Percentiles rank a stretch among this genome's conserved stretches.
Evolutionary conservation across 805 yeast species (phyloP).

Genomic region (Zygosaccharomyces siamensis): DNA sequence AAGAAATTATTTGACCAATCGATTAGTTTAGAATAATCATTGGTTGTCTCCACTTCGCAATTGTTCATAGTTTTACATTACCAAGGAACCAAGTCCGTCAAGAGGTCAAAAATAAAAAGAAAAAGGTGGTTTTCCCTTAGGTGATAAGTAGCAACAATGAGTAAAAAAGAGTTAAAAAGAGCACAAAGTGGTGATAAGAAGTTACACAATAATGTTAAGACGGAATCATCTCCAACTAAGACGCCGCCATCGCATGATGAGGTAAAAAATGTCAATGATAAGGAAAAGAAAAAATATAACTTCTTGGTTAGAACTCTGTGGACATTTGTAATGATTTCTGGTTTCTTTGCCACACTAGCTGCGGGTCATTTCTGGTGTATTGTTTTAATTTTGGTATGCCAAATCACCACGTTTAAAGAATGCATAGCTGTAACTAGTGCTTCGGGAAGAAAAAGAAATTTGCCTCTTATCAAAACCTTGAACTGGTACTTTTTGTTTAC

Average conservation of each 20-base stretch:
- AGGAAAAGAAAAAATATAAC: constrained; percentile 23
- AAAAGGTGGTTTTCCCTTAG: constrained; percentile 2
- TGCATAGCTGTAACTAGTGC: constrained; percentile 78
- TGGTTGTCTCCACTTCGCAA: background rate
- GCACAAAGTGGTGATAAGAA: constrained; percentile 1
- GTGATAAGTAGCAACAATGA: background rate
- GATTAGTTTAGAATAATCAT: background rate
- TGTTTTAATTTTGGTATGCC: constrained; percentile 62
- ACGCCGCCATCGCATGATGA: background rate
- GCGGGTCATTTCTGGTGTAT: constrained; percentile 86
- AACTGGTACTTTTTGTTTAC: constrained; percentile 90
- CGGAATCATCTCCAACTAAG: background rate
- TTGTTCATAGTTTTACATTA: background rate
- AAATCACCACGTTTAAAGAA: constrained; percentile 83
- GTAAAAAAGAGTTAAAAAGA: constrained; percentile 3
- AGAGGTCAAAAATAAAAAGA: background rate
- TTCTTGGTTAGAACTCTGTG: constrained; percentile 85
- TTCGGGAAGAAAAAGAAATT: constrained; percentile 75
- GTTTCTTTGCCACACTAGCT: constrained; percentile 63
- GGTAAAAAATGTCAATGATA: background rate
- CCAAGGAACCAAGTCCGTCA: background rate
- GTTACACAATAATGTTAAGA: background rate
- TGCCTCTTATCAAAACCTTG: constrained; percentile 76
- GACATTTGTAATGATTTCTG: constrained; percentile 86
- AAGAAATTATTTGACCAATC: background rate